Base-by-base conservation (phyloP, 176 grass and related monocot species). In the Oryza meyeriana region DNA sequence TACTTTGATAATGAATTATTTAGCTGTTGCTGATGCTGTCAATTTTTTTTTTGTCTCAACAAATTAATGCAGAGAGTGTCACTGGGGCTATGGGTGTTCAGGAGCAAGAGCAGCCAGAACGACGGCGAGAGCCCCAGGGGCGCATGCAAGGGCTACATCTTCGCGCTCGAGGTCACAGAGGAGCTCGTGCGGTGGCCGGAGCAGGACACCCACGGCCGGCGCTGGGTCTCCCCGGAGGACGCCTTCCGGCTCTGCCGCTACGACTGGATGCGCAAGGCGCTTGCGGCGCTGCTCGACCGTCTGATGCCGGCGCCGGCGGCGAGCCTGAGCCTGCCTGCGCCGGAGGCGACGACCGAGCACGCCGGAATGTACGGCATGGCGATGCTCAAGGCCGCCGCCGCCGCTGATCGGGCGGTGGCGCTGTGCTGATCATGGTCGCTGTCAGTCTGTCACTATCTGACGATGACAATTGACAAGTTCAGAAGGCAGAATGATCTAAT, bases 251-350 rank as follows among this genome's bases (percentile, higher is more conserved):
- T 93, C 28, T 98, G 87, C 62, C 90, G 95, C 68, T 98, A 98
- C 67, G 88, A 93, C 36, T 98, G 95, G 95, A 98, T 98, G 95
- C 85, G 90, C 30, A 88, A 95, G 90, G 95, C 95, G 22, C 93
- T 98, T 12, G 65, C 91, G 12, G 85, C 79, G 32, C 78, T 95
- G 74, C 67, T 88, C n/a, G 75, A 77, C 14, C 82, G 75, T 17
- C 61, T 87, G 27, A 13, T 69, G 0, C 13, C 18, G 67, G 17
- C 44, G 45, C 6, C 61, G 25, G 18, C 26, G 72, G 70, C 18
- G 39, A 52, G 14, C 52, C 72, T 14, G 44, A 17, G 13, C 44
- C 40, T 3, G 61, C 2, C 71, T 5, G 72, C 62, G 17, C 74
- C 58, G n/a, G n/a, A n/a, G 33, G 68, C 81, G 74, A 12, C 44